Base-by-base conservation (phyloP, 495 filamentous ascomycete genomes). In the Lasiosphaeris hirsuta region DNA sequence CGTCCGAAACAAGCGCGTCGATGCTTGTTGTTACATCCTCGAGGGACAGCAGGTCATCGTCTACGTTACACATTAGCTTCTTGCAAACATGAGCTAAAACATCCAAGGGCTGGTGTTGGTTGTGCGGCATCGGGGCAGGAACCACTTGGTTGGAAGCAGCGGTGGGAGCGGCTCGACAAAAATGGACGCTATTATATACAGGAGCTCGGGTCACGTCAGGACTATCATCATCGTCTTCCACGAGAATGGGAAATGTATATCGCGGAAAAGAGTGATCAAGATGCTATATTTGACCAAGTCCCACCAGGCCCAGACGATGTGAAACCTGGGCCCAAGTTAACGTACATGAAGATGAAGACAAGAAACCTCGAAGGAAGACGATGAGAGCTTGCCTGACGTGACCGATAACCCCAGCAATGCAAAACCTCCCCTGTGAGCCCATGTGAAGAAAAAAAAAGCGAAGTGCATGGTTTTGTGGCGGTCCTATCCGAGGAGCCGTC, bases 331-430 rank as follows among this genome's bases (percentile, higher is more conserved):
- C 68, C 70, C 65, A 70, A 69, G 75, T 82, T 90, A 90, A 90
- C 87, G 85, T 92, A 92, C 88, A 92, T 86, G 78, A 81, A 73
- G 61, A 71, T 30, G 23, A 43, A 37, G 23, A 11, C 33, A 55
- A 19, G 43, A 67, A 75, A 78, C 76, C 81, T 80, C 79, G 43
- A 64, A 67, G 74, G 76, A 85, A 82, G 81, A 83, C 81, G 83
- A 84, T 80, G 83, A 84, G 81, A 80, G 80, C 80, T 76, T 78
- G 78, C 75, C 79, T 78, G 78, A 75, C 69, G 76, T 76, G 72
- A 78, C 71, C 70, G 54, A 72, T 63, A 59, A 61, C 68, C 65
- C 68, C 65, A 71, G 65, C 58, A 50, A 67, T 67, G 70, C 62
- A 52, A 62, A 61, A 37, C 47, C 54, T 59, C 59, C 23, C 2